Evolutionary conservation across 768 basidiomycete species (phyloP).

Genomic region (Leccinum obscurum): DNA sequence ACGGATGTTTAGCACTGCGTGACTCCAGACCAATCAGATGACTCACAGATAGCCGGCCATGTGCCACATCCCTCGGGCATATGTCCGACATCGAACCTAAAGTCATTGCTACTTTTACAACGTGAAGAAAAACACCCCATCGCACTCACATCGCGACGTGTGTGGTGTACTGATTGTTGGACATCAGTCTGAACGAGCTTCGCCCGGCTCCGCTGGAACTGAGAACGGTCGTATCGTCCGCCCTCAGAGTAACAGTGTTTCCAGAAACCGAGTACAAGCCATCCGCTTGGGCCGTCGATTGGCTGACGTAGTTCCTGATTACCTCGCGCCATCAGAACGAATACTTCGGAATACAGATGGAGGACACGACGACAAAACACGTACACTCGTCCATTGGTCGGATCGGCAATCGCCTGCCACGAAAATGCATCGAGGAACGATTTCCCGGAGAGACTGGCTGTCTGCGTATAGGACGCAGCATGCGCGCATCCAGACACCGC

Average conservation of each 20-base stretch:
- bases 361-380: not conserved
- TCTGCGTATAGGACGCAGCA: constrained; percentile 46
- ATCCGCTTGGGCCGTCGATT: constrained; percentile 47
- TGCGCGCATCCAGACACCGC: constrained; percentile 14
- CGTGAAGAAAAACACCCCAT: not conserved
- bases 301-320: constrained; percentile 43
- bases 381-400: constrained; percentile 37
- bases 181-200: constrained; percentile 37
- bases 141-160: constrained; percentile 36
- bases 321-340: not conserved
- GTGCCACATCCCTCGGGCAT: constrained; percentile 43
- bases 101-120: not conserved
- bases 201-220: constrained; percentile 33
- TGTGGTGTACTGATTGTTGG: constrained; percentile 30
- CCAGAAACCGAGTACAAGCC: constrained; percentile 60
- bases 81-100: constrained; percentile 36
- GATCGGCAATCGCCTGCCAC: constrained; percentile 34
- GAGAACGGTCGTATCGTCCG: constrained; percentile 35
- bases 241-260: constrained; percentile 35
- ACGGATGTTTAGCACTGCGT: not conserved
- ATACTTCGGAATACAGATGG: not conserved
- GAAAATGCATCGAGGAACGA: constrained; percentile 42
- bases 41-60: constrained; percentile 39
- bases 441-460: constrained; percentile 48
- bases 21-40: not conserved